Evolutionary conservation across 2,329 filamentous ascomycete species (phyloP).

Genomic region (Ceratocystiopsis sp.): DNA sequence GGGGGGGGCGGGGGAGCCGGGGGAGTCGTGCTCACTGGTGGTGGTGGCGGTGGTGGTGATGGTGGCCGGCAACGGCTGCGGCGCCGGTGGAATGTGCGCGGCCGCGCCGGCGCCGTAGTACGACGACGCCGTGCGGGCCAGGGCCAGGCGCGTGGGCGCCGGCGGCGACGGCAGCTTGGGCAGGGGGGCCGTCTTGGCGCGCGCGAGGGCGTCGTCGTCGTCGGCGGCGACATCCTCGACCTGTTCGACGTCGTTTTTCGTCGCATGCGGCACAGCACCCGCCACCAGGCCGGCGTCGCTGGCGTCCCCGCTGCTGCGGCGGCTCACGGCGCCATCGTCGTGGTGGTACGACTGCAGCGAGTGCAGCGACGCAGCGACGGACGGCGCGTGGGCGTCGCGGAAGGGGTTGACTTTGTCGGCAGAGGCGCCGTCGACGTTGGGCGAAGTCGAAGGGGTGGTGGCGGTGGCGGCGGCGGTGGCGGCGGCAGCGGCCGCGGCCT

Average conservation of each 20-base stretch:
- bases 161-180: background rate
- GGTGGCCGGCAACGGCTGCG: no score
- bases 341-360: no score
- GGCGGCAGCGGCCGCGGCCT: background rate
- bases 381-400: no score
- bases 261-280: background rate
- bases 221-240: background rate
- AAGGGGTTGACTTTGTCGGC: no score
- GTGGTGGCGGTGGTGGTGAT: no score
- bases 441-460: background rate
- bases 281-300: background rate
- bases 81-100: background rate
- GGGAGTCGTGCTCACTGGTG: no score
- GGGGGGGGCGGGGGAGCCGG: no score
- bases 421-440: no score
- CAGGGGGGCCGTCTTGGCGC: background rate
- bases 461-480: background rate
- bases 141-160: conserved; percentile 3
- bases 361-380: no score
- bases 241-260: conserved; percentile 1
- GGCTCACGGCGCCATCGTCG: background rate
- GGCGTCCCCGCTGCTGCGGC: background rate
- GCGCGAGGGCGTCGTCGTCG: background rate
- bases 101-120: background rate
- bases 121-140: conserved; percentile 4